phyloP scores from a whole-genome alignment of 495 filamentous ascomycete species.

The Aspergillus biplanus region DNA sequence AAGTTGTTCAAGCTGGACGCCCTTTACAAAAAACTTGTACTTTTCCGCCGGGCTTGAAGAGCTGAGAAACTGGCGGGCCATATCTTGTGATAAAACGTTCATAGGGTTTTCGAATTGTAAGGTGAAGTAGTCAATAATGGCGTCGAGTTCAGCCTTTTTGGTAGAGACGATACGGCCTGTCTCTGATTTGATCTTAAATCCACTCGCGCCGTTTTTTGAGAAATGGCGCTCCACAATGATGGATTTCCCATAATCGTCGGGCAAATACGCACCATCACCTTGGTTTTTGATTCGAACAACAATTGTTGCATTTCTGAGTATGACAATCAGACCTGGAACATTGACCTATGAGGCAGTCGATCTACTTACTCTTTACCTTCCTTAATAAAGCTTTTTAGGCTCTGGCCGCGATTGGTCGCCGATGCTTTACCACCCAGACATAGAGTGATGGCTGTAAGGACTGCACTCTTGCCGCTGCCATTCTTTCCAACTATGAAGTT shows the following conservation, averaged over 20 bases:
- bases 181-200: conserved; percentile 83
- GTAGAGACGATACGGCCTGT: conserved; percentile 73
- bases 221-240: conserved; percentile 93
- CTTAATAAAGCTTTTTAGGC: conserved; percentile 90
- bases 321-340: conserved; percentile 26
- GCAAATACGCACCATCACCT: conserved; percentile 80
- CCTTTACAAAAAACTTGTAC: conserved; percentile 96
- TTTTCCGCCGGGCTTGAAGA: conserved; percentile 79
- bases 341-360: conserved; percentile 18
- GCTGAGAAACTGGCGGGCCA: conserved; percentile 91
- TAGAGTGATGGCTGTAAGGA: conserved; percentile 91
- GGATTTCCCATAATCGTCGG: conserved; percentile 79
- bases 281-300: conserved; percentile 88
- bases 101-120: conserved; percentile 97
- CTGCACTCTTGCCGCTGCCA: conserved; percentile 97
- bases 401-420: conserved; percentile 92
- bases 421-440: conserved; percentile 95
- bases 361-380: conserved; percentile 72
- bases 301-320: conserved; percentile 49
- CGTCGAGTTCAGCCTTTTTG: conserved; percentile 87
- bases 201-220: conserved; percentile 70
- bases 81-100: conserved; percentile 96
- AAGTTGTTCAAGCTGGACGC: conserved; percentile 89
- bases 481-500: conserved; percentile 99
- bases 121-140: conserved; percentile 89